Evolutionary conservation across 805 yeast genomes (phyloP), one percentile per base, ranked within the genome.

Genomic region (Wickerhamomyces queroliae): DNA sequence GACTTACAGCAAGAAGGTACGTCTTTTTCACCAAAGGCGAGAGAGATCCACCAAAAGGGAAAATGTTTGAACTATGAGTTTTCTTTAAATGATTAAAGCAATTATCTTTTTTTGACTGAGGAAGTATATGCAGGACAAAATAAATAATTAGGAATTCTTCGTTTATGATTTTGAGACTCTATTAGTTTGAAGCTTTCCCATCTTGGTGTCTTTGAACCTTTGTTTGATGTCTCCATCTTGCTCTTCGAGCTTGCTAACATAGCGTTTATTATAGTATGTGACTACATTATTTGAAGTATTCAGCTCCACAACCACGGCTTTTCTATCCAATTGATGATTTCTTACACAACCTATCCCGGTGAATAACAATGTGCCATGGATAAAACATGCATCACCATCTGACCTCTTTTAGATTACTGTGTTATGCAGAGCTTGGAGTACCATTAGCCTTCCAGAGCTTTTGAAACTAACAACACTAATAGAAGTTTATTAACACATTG

Each of bases 321-420:
- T n/a, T n/a, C 11, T 8, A 15, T n/a, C 12, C 7, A 10, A 21
- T 40, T 47, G 52, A 53, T 45, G 52, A 58, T 48, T 44, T 36
- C 36, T 45, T 42, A 44, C 50, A 59, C 49, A 27, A 13, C 17
- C 15, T 58, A 26, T 63, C 69, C 69, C 73, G 76, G 77, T 64
- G 77, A 73, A 53, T 48, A 58, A 63, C 61, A 70, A 72, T 85
- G 93, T 80, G 81, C 93, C 83, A 66, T 66, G 84, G 85, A 80
- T 76, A 67, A 68, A 65, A 78, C 96, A 87, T 87, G 96, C 96
- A 87, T 87, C 95, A 87, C 96, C 96, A 87, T 83, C 95, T 87
- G 95, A 86, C 58, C 52, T 41, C 40, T 37, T 40, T 25, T 11
- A 23, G 35, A 39, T 27, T 32, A n/a, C n/a, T n/a, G n/a, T n/a